Evolutionary conservation across 2,329 filamentous ascomycete species (phyloP), one percentile per base, ranked within the genome.

Genomic region (Gaeumannomyces sp.): DNA sequence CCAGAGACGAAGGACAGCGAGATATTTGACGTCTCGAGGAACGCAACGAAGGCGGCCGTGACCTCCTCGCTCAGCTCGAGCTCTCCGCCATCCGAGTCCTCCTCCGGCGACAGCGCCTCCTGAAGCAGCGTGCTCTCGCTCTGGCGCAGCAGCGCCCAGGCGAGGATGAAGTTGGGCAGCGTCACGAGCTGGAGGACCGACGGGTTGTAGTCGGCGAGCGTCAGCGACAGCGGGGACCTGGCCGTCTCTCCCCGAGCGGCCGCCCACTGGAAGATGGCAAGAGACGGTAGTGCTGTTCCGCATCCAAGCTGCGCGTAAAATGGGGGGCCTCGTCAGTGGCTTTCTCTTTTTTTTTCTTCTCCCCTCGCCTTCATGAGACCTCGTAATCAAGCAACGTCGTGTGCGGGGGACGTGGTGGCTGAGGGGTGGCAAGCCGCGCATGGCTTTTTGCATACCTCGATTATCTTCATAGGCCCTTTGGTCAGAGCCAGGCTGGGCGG

Each of bases 161-260:
- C 83, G 38, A 95, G 81, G 56, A 95, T 75, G 59, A 94, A 79
- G 76, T 95, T 95, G 64, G 91, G 91, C 45, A 95, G 74, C 1
- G 91, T 94, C 67, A 93, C 90, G 19, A 94, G 85, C 66, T 89
- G 85, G 63, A 95, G 80, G 16, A 95, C 91, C 4, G 87, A 85
- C 53, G 87, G 86, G 72, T 95, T 95, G 78, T 93, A 95, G 76
- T 95, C 91, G 63, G 90, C 88, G 29, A 94, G 77, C 25, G 87
- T 84, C 68, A 94, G 83, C 64, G 84, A 81, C 33, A 90, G 75
- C 38, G 75, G 74, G 65, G 61, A 64, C 35, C 60, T 70, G 62
- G 68, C 68, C 75, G 69, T 77, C 71, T 61, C 64, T 11, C 65
- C 67, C 31, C 64, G 69, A 27, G 65, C 67, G 64, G 72, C 65